Conservation (phyloP, 495 filamentous ascomycete genomes). For the Neurospora cerealis region DNA sequence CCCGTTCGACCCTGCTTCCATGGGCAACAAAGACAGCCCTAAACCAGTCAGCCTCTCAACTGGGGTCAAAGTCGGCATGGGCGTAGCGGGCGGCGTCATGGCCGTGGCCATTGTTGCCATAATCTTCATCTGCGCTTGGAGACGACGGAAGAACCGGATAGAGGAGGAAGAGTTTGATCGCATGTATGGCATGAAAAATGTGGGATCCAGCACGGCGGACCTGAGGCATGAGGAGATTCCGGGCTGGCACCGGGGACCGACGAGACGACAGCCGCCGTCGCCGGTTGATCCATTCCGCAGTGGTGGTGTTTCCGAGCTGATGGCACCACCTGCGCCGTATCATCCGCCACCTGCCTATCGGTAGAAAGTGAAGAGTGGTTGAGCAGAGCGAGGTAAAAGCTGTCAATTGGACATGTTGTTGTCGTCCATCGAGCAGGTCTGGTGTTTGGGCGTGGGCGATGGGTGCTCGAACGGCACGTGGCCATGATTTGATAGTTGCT, state of each 20-base stretch:
- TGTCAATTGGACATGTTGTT: background rate
- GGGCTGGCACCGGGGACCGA: constrained; percentile 23
- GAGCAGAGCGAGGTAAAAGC: background rate
- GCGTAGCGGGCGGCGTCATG: constrained; percentile 12
- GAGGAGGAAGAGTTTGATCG: constrained; percentile 23
- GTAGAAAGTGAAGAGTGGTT: no score
- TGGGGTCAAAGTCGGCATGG: constrained; percentile 15
- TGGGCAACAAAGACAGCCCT: background rate
- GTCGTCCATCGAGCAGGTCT: background rate
- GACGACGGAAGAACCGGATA: constrained; percentile 6
- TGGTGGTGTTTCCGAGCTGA: background rate
- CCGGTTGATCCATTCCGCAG: constrained; percentile 1
- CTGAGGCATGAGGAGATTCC: constrained; percentile 13
- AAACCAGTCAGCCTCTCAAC: constrained; percentile 2
- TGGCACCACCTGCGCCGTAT: constrained; percentile 9
- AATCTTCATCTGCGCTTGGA: constrained; percentile 15
- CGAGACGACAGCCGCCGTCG: constrained; percentile 8
- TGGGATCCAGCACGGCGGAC: constrained; percentile 6
- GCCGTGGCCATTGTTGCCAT: constrained; percentile 6
- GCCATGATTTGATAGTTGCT: background rate
- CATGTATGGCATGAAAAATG: constrained; percentile 17
- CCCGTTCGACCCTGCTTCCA: background rate
- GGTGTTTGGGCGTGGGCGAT: background rate
- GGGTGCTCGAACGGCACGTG: background rate
- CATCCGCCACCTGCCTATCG: constrained; percentile 12